Evolutionary conservation across 1,284 basidiomycete genomes (phyloP).

Genomic region (Moesziomyces parantarcticus): DNA sequence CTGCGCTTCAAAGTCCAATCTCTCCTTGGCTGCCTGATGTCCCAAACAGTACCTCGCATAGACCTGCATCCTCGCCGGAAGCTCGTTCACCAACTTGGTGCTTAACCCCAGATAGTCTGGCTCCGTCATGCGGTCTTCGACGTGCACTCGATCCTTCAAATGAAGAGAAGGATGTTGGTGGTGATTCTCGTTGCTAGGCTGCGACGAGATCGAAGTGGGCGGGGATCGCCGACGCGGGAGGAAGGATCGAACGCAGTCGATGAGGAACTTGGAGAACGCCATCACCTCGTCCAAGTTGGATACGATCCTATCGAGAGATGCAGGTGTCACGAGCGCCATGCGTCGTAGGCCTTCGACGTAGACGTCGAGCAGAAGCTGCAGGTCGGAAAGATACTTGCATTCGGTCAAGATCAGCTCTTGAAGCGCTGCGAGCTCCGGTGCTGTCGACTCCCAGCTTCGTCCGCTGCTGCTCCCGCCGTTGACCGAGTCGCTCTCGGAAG

Average conservation of each 20-base stretch:
- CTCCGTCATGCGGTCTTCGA: not conserved
- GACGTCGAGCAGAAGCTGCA: constrained; percentile 24
- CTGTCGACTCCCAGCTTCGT: constrained; percentile 13
- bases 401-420: constrained; percentile 26
- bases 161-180: not conserved
- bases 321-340: constrained; percentile 14
- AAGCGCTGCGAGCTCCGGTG: constrained; percentile 21
- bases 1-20: constrained; percentile 15
- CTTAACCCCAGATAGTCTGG: constrained; percentile 17
- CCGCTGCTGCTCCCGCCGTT: constrained; percentile 17
- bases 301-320: constrained; percentile 13
- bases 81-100: constrained; percentile 12
- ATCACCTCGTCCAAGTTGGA: constrained; percentile 30
- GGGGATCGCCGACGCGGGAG: constrained; percentile 6
- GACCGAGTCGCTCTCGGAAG: constrained; percentile 12
- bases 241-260: constrained; percentile 9
- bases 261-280: constrained; percentile 17
- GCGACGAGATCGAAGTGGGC: constrained; percentile 15
- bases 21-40: constrained; percentile 16
- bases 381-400: constrained; percentile 21
- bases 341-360: constrained; percentile 20
- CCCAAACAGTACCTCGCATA: constrained; percentile 18
- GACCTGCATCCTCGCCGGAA: constrained; percentile 23
- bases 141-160: too few relatives aligned
- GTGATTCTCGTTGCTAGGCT: constrained; percentile 1